Conservation (phyloP, 805 yeast species). For the Myxozyma geophila region DNA sequence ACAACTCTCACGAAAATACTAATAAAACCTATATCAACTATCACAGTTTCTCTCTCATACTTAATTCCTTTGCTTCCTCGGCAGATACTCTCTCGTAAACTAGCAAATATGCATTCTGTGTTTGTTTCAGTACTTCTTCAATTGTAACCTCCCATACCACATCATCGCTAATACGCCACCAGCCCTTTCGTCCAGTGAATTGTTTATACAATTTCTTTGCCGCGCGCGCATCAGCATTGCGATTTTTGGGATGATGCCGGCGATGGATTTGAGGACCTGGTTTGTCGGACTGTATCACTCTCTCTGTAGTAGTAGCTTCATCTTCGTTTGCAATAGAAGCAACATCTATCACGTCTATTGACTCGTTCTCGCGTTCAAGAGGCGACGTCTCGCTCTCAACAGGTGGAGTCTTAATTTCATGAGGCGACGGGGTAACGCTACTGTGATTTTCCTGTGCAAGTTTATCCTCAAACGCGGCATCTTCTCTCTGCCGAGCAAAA, state of each 20-base stretch:
- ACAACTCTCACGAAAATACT: not conserved
- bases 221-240: constrained; percentile 10
- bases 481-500: not conserved
- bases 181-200: constrained; percentile 38
- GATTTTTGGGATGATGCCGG: not conserved
- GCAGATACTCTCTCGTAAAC: constrained; percentile 61
- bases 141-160: constrained; percentile 63
- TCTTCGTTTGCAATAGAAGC: too few relatives aligned
- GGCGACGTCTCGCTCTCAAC: not conserved
- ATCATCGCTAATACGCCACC: constrained; percentile 87
- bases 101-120: constrained; percentile 80
- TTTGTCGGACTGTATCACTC: not conserved
- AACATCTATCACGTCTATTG: too few relatives aligned
- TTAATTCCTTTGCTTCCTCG: constrained; percentile 6
- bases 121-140: constrained; percentile 66
- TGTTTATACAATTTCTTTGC: constrained; percentile 13
- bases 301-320: too few relatives aligned
- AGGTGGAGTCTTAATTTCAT: not conserved
- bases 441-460: constrained; percentile 7
- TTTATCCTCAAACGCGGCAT: constrained; percentile 9
- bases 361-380: too few relatives aligned
- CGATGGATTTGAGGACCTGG: not conserved
- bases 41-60: constrained; percentile 7
- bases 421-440: not conserved
- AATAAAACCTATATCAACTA: not conserved